Percentiles rank a stretch among this genome's conserved stretches.
Evolutionary conservation across 352 stramenopile genomes (phyloP).

Genomic region (Globisporangium uncinulatum): DNA sequence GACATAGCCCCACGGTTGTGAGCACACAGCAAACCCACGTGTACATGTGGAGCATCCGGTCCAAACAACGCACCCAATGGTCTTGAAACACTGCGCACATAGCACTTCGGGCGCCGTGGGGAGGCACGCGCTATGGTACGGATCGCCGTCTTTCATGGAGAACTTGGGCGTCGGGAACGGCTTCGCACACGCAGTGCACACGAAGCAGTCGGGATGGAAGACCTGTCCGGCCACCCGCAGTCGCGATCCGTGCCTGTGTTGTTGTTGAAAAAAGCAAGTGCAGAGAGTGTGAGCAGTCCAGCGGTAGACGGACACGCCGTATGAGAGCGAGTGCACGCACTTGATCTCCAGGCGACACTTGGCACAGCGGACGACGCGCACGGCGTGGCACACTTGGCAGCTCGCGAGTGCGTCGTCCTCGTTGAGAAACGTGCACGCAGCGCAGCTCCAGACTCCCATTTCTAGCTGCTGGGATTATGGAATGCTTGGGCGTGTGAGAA

Average conservation of each 20-base stretch:
- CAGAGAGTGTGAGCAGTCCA: not conserved
- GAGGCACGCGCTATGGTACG: conserved; percentile 34
- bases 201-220: conserved; percentile 49
- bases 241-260: conserved; percentile 25
- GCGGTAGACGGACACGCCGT: too few relatives aligned
- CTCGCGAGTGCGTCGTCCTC: conserved; percentile 22
- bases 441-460: conserved; percentile 11
- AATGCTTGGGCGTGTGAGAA: too few relatives aligned
- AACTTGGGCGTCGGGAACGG: conserved; percentile 24
- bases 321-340: conserved; percentile 5
- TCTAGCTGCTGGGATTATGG: too few relatives aligned
- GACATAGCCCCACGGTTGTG: not conserved
- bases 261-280: too few relatives aligned
- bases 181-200: conserved; percentile 32
- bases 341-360: conserved; percentile 14
- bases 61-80: too few relatives aligned
- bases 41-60: too few relatives aligned
- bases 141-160: conserved; percentile 26
- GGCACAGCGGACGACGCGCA: conserved; percentile 34
- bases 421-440: conserved; percentile 39
- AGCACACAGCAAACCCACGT: too few relatives aligned
- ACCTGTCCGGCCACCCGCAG: conserved; percentile 31
- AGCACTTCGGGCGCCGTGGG: conserved; percentile 13
- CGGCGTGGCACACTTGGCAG: conserved; percentile 36
- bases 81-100: conserved; percentile 5